Percentiles rank a stretch among this genome's conserved stretches.
Evolutionary conservation across 1,284 basidiomycete species (phyloP).

Genomic region (Coniophora puteana): DNA sequence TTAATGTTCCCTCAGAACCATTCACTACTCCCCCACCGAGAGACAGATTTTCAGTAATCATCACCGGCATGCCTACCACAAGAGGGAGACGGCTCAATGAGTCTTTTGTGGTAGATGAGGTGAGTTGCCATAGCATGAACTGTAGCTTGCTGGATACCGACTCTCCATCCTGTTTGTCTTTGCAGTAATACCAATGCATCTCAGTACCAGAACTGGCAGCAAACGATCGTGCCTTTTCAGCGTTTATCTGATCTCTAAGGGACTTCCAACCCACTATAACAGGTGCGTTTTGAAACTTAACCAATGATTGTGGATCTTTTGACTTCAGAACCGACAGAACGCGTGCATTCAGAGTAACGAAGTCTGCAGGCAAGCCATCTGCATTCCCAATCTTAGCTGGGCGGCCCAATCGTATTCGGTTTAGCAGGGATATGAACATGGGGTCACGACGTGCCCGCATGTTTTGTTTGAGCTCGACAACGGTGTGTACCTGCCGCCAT

Average conservation of each 20-base stretch:
- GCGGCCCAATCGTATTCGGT: not conserved
- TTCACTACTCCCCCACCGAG: not conserved
- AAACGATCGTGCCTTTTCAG: not conserved
- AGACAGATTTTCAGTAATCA: not conserved
- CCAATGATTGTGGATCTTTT: not conserved
- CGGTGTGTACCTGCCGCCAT: not conserved
- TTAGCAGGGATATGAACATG: not conserved
- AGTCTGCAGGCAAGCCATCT: not conserved
- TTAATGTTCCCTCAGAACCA: not conserved
- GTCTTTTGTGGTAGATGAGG: not conserved
- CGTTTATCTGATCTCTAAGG: not conserved
- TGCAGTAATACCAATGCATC: not conserved
- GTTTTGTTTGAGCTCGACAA: conserved; percentile 1
- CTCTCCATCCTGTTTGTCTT: not conserved
- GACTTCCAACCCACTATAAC: not conserved
- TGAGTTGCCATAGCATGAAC: not conserved
- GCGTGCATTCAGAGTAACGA: not conserved
- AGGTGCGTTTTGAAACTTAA: not conserved
- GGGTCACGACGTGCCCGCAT: not conserved
- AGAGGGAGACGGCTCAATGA: not conserved
- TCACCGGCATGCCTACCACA: not conserved
- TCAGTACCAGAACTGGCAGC: not conserved
- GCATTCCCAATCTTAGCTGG: not conserved
- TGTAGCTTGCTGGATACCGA: not conserved
- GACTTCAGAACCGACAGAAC: not conserved